Evolutionary conservation across 495 filamentous ascomycete genomes (phyloP), one percentile per base, ranked within the genome.

Genomic region (Achaetomiella virescens): DNA sequence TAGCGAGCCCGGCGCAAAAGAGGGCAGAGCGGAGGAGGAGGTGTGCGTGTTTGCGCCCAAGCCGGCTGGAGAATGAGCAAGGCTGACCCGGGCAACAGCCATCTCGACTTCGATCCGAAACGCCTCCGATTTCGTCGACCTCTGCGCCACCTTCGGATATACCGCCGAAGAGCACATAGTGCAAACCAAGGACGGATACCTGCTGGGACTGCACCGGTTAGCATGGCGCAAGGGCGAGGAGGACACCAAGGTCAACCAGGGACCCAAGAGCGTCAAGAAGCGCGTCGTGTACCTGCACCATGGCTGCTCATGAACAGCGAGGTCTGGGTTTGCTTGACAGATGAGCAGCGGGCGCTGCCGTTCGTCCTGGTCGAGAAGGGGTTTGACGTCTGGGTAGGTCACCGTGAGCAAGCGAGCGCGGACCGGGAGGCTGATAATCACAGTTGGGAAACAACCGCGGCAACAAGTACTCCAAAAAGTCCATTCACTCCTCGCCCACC

Each of bases 381-480:
- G 9, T 97, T 93, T 62, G 93, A 98, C 78, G 91, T 97, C 59
- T 98, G 93, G 93, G 86, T 89, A 69, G 60, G 81, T 75, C 31
- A 15, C 4, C 2, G 14, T 11, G 10, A 9, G 7, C 1, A 22
- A 2, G n/a, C 15, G 6, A 12, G 0, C 1, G 20, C 2, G 1
- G 17, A 2, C 18, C 25, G 29, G 4, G 15, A 20, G 9, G 20
- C 35, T 61, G 17, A 56, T 56, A 31, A 42, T 47, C 33, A 31
- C 53, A 89, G 86, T 75, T 97, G 52, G 93, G 93, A 17, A 98
- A 98, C 62, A 98, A 98, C 64, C 82, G 93, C 7, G 93, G 93
- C 21, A 98, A 98, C 76, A 98, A 98, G 64, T 98, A 98, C 69
- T 93, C 90, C 27, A 98, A 97, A 69, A 98, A 97, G 69, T 92